Base-by-base conservation (phyloP, 345 rosid species). In the Trapa incisa region DNA sequence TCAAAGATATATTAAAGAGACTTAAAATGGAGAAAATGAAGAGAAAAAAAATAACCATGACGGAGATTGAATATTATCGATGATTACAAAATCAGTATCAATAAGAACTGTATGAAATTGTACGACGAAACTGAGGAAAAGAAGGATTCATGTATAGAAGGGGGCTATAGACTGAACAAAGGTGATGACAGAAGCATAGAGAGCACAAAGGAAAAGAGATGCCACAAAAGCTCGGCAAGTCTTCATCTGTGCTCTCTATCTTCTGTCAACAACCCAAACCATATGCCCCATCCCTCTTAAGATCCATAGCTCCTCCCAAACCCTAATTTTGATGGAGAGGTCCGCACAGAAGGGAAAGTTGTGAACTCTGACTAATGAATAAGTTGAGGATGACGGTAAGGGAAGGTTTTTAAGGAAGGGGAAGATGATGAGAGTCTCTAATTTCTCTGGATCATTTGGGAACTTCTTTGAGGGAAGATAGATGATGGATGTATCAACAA, bases 191-290 rank as follows among this genome's bases (percentile, higher is more conserved):
- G 92, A 88, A 91, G 92, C 78, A 80, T 84, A 84, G 84, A 82
- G 89, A 88, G 91, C 96, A 88, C 96, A 80, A 83, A 91, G 79
- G 91, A 88, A 72, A 68, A 58, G 88, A 84, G 73, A 77, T 83
- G 84, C 85, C 70, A 22, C 37, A 29, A 14, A 43, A 22, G 16
- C 8, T 52, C 68, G 70, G 91, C 90, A 88, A 65, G 72, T 77
- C 85, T 84, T 87, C 96, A 79, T 88, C 86, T 76, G 97, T 85
- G 93, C 97, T 87, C 96, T 91, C 97, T 91, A 88, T 91, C 97
- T 91, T 91, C 96, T 91, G 97, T 91, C 97, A 88, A 82, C 91
- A 76, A 56, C 80, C 22, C 56, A 50, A 33, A 11, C 36, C 57
- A 47, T 47, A 74, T 83, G 69, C 70, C 35, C 6, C 42, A 63